Conservation (phyloP, 2,329 filamentous ascomycete genomes). For the Hypomyces perniciosus region DNA sequence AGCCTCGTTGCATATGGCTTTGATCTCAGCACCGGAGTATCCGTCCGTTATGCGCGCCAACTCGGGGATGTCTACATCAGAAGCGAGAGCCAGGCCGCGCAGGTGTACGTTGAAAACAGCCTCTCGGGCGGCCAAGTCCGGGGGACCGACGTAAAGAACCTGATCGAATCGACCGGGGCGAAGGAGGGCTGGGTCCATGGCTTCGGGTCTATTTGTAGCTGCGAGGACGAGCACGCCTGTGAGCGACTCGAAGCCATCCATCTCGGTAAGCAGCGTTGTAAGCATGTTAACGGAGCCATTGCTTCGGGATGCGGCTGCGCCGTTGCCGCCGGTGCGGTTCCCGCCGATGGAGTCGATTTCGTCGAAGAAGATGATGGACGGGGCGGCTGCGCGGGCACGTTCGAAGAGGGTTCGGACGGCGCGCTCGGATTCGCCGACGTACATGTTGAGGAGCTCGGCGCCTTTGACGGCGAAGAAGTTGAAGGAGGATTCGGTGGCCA, state of each 20-base stretch:
- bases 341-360: conserved; percentile 84
- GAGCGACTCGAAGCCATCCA: conserved; percentile 87
- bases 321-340: conserved; percentile 38
- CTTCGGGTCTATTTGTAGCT: conserved; percentile 85
- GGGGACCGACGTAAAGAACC: conserved; percentile 79
- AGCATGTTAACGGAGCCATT: conserved; percentile 68
- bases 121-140: conserved; percentile 63
- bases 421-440: conserved; percentile 90
- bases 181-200: conserved; percentile 78
- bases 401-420: conserved; percentile 79
- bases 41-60: conserved; percentile 64
- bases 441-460: conserved; percentile 91
- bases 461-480: conserved; percentile 96
- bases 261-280: conserved; percentile 84
- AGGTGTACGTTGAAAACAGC: conserved; percentile 70
- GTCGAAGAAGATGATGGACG: conserved; percentile 94
- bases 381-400: conserved; percentile 76
- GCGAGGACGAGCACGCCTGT: conserved; percentile 81
- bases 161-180: conserved; percentile 81
- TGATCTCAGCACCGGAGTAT: conserved; percentile 80
- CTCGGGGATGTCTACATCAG: conserved; percentile 58
- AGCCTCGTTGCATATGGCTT: conserved; percentile 43
- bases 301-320: conserved; percentile 29
- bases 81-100: conserved; percentile 49
- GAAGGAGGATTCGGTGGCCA: conserved; percentile 83